Conservation (phyloP, 768 basidiomycete species). For the Cantharellus cinnabarinus region DNA sequence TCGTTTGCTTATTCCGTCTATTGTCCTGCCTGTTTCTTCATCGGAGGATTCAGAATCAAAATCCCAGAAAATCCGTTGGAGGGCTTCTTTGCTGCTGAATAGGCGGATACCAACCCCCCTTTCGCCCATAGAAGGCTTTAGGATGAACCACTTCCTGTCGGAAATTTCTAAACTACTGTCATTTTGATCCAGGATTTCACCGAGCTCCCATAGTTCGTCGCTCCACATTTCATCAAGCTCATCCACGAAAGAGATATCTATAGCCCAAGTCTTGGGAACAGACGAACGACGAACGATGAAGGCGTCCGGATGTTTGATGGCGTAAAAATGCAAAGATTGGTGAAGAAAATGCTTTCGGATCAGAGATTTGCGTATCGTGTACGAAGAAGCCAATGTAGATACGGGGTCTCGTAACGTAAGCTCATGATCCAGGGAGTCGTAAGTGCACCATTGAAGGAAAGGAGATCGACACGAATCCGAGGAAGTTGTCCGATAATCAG, state of each 20-base stretch:
- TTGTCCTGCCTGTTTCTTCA: slow-evolving; percentile 15
- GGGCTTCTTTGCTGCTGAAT: slow-evolving; percentile 54
- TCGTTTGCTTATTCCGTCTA: slow-evolving; percentile 17
- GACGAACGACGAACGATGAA: slow-evolving; percentile 23
- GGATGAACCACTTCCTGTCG: slow-evolving; percentile 57
- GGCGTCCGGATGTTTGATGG: slow-evolving; percentile 47
- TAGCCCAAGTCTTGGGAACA: slow-evolving; percentile 57
- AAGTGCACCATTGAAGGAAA: slow-evolving; percentile 62
- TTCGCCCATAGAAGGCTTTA: slow-evolving; percentile 97
- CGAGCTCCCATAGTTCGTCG: slow-evolving; percentile 85
- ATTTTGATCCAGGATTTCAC: slow-evolving; percentile 31
- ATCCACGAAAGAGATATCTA: slow-evolving; percentile 78
- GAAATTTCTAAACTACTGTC: slow-evolving; percentile 10
- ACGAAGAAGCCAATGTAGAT: slow-evolving; percentile 51
- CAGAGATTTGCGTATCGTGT: slow-evolving; percentile 76
- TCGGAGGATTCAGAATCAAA: slow-evolving; percentile 50
- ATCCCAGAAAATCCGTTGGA: slow-evolving; percentile 55
- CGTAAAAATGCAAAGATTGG: slow-evolving; percentile 45
- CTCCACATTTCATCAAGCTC: slow-evolving; percentile 85
- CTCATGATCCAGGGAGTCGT: slow-evolving; percentile 69
- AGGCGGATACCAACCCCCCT: slow-evolving; percentile 86
- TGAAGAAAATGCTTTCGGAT: slow-evolving; percentile 90
- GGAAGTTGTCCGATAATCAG: not conserved
- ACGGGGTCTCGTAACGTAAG: slow-evolving; percentile 33
- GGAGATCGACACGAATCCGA: not conserved